Evolutionary conservation across 1,284 basidiomycete genomes (phyloP).

Genomic region (Cutaneotrichosporon daszewskae): DNA sequence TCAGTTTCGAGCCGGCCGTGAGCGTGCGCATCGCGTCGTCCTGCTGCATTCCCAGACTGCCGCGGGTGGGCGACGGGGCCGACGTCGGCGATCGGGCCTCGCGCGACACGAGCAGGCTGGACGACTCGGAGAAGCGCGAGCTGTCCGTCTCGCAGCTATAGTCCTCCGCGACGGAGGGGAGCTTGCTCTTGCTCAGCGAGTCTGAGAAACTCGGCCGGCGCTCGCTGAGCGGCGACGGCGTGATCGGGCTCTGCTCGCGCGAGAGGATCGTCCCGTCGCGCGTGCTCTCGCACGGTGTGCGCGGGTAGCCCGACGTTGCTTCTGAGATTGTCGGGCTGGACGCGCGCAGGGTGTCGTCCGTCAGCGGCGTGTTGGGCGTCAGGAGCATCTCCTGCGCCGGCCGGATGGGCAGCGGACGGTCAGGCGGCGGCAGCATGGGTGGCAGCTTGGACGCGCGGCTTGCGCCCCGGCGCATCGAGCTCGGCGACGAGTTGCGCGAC

Average conservation of each 20-base stretch:
- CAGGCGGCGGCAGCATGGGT: slow-evolving; percentile 13
- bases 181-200: slow-evolving; percentile 8
- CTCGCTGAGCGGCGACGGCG: background rate
- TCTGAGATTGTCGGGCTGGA: slow-evolving; percentile 34
- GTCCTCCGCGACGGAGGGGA: slow-evolving; percentile 13
- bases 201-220: slow-evolving; percentile 7
- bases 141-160: background rate
- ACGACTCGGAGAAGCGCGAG: background rate
- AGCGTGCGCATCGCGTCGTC: slow-evolving; percentile 6
- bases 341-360: slow-evolving; percentile 8
- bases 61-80: background rate
- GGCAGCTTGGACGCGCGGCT: slow-evolving; percentile 1
- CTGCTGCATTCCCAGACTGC: slow-evolving; percentile 4
- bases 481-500: no score
- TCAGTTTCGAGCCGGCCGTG: slow-evolving; percentile 4
- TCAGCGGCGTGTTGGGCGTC: slow-evolving; percentile 13
- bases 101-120: background rate
- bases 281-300: slow-evolving; percentile 28
- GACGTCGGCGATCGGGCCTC: background rate
- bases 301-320: slow-evolving; percentile 23
- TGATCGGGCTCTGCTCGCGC: slow-evolving; percentile 3
- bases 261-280: slow-evolving; percentile 14
- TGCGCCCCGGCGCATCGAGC: background rate
- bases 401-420: slow-evolving; percentile 6
- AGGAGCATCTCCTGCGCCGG: slow-evolving; percentile 6